Evolutionary conservation across 306 rosid genomes (phyloP).

Genomic region (Pterocarpus santalinus): DNA sequence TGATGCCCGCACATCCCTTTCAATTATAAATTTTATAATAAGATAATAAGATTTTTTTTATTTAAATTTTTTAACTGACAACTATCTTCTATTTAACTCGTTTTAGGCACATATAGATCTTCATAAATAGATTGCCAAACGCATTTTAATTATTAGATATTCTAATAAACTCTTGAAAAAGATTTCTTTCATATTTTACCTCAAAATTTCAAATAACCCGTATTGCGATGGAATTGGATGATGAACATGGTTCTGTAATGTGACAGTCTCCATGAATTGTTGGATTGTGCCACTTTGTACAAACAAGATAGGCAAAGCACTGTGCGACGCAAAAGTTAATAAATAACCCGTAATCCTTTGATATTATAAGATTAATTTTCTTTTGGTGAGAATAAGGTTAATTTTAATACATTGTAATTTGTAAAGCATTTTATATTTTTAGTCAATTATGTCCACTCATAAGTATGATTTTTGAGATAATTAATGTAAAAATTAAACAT

Average conservation of each 20-base stretch:
- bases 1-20: not conserved
- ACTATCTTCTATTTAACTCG: not conserved
- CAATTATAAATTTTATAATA: too few species aligned
- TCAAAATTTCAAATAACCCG: not conserved
- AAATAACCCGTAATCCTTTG: not conserved
- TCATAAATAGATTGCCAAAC: not conserved
- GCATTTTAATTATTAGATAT: not conserved
- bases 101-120: not conserved
- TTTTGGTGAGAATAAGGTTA: not conserved
- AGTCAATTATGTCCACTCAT: too few species aligned
- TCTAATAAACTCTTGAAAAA: not conserved
- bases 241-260: conserved; percentile 67
- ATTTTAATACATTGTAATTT: not conserved
- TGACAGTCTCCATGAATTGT: conserved; percentile 76
- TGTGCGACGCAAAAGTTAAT: conserved; percentile 67
- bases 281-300: conserved; percentile 97
- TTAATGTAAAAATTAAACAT: too few species aligned
- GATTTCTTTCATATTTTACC: not conserved
- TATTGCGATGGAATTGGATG: conserved; percentile 59
- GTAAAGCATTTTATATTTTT: too few species aligned
- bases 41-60: not conserved
- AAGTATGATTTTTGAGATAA: too few species aligned
- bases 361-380: not conserved
- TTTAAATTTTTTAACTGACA: not conserved
- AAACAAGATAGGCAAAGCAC: conserved; percentile 95